A percentile compares a stretch with the other conserved stretches of the same genome.
phyloP scores from a whole-genome alignment of 148 eudicot species.

The Amaranthus cruentus region DNA sequence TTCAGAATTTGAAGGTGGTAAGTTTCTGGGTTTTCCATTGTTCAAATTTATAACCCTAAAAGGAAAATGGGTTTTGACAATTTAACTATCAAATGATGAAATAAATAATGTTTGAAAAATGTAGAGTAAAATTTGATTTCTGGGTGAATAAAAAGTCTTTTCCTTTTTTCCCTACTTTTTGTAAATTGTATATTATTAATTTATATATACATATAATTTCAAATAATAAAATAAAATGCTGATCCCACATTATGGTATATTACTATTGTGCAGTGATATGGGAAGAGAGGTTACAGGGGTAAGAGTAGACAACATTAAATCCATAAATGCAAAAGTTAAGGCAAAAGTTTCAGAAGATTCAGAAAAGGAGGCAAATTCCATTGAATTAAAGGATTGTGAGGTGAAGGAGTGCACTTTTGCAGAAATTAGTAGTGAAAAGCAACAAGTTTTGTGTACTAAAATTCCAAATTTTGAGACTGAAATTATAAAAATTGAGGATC shows the following conservation, averaged over 20 bases:
- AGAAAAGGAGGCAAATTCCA: conserved; percentile 36
- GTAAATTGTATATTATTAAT: too few relatives aligned
- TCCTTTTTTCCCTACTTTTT: too few relatives aligned
- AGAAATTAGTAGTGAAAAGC: conserved; percentile 40
- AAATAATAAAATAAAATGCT: too few relatives aligned
- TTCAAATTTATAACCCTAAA: background rate
- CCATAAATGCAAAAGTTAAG: conserved; percentile 38
- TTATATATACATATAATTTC: too few relatives aligned
- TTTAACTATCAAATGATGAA: too few relatives aligned
- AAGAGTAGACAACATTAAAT: conserved; percentile 38
- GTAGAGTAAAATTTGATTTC: too few relatives aligned
- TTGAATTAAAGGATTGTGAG: conserved; percentile 34
- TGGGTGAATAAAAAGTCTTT: too few relatives aligned
- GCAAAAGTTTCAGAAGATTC: conserved; percentile 45
- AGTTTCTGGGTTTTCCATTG: background rate
- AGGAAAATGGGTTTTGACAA: too few relatives aligned
- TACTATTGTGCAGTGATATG: conserved; percentile 53
- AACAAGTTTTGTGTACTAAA: conserved; percentile 41
- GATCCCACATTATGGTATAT: background rate
- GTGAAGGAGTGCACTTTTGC: conserved; percentile 39
- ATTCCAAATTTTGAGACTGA: conserved; percentile 36
- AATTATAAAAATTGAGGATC: conserved; percentile 38
- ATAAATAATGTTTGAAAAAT: too few relatives aligned
- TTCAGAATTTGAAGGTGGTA: background rate
- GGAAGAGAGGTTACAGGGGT: conserved; percentile 73